These are phyloP conservation scores for Lipomyces orientalis DNA, from an alignment of 805 yeast species.

Conservation along the genomic window DNA sequence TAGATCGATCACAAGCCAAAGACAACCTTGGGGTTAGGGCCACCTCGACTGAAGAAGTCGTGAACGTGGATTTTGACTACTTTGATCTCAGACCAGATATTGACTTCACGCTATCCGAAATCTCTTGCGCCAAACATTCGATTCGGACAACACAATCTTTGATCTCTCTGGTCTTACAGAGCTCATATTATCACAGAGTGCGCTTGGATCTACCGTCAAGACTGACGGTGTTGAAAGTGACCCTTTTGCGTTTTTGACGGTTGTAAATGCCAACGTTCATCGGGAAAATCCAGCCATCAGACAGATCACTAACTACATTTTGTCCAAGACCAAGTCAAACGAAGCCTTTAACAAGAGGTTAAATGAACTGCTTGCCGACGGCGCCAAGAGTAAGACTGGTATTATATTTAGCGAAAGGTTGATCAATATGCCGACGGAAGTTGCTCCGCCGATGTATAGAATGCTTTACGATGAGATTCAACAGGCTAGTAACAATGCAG, in stretches of 20 bases:
- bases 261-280: slow-evolving; percentile 61
- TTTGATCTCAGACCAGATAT: slow-evolving; percentile 84
- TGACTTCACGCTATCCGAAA: slow-evolving; percentile 94
- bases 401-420: slow-evolving; percentile 83
- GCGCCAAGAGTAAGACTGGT: slow-evolving; percentile 54
- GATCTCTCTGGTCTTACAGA: slow-evolving; percentile 56
- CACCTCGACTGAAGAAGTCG: slow-evolving; percentile 42
- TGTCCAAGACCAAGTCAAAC: slow-evolving; percentile 22
- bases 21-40: not conserved
- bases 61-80: slow-evolving; percentile 89
- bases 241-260: slow-evolving; percentile 86
- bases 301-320: slow-evolving; percentile 32
- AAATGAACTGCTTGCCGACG: slow-evolving; percentile 61
- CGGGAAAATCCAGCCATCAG: slow-evolving; percentile 29
- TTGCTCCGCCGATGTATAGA: slow-evolving; percentile 91
- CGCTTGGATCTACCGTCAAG: slow-evolving; percentile 83
- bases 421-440: slow-evolving; percentile 96
- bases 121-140: slow-evolving; percentile 54
- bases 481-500: slow-evolving; percentile 55
- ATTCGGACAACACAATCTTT: slow-evolving; percentile 46
- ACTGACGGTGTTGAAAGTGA: slow-evolving; percentile 94
- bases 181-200: slow-evolving; percentile 67
- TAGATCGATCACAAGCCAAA: no score
- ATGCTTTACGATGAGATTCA: slow-evolving; percentile 79
- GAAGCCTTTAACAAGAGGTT: slow-evolving; percentile 66